Base-by-base conservation (phyloP, 768 basidiomycete species). In the Pholiota conissans region DNA sequence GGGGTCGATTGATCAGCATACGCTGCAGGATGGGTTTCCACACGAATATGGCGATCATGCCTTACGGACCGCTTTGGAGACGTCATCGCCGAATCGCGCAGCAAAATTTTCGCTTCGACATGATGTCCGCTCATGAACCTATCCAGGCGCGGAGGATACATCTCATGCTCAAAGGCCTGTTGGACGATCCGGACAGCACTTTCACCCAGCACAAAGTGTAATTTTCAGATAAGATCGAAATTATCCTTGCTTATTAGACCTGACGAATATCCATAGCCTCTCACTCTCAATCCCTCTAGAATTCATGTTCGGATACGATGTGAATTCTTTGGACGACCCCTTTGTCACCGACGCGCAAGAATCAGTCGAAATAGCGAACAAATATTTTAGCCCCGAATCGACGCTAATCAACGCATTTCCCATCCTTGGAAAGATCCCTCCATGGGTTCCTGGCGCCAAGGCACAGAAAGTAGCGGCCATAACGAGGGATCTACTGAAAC, bases 311-410 rank as follows among this genome's bases (percentile, higher is more conserved):
- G 75, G 74, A n/a, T 72, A 76, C 37, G 37, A 39, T 3, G 37
- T 51, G 62, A 69, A 16, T 66, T 75, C 35, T 55, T 65, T 28
- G 58, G 62, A 65, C 3, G 78, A 79, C 51, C 65, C 67, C 10
- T 75, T 75, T 55, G 65, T 78, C 27, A 60, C 62, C 2, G 63
- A 69, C 13, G 73, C 74, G 1, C 71, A 76, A 60, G 63, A 55
- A 29, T 71, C 52, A 13, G 24, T 52, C 18, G 18, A 24, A n/a
- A 10, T 55, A 2, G 56, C 52, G 3, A 49, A 49, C 28, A 28
- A 39, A 5, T 28, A 58, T 26, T 30, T 61, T 13, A 46, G 39
- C 5, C 60, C 60, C 20, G 47, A 30, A 20, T 48, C 42, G 28
- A 58, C 60, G 3, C 49, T 61, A 5, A 24, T 58, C n/a, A 61